These are phyloP conservation scores for Ceratocystis harringtonii DNA, from an alignment of 2,329 filamentous ascomycete species.

Conservation along the genomic window DNA sequence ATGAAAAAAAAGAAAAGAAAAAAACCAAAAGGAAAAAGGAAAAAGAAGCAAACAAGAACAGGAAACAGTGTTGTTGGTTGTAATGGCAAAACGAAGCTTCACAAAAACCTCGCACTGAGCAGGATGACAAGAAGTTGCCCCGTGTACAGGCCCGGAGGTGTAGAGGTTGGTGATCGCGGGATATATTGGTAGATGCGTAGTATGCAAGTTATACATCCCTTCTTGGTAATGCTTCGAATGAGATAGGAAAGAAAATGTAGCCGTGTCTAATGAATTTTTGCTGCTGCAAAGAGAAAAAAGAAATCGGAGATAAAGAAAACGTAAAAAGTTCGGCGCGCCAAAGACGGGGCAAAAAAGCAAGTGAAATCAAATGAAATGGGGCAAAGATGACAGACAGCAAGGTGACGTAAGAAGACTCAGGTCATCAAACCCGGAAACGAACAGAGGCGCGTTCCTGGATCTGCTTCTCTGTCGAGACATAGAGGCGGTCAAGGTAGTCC, in stretches of 20 bases:
- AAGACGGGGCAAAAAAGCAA: constrained; percentile 2
- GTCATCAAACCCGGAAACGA: constrained; percentile 27
- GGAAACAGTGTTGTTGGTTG: constrained; percentile 6
- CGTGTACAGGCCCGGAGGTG: not conserved
- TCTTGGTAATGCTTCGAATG: not conserved
- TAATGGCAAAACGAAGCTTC: constrained; percentile 3
- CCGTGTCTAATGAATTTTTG: constrained; percentile 9
- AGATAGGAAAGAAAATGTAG: not conserved
- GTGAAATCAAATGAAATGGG: constrained; percentile 4
- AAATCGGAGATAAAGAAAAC: constrained; percentile 9
- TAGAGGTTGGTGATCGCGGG: not conserved
- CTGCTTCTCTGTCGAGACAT: constrained; percentile 65
- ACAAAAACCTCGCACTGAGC: not conserved
- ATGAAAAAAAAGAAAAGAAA: not conserved
- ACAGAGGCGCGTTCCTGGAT: constrained; percentile 50
- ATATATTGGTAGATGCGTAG: not conserved
- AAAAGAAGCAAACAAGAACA: constrained; percentile 5
- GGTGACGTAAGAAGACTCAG: not conserved
- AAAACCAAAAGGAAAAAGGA: not conserved
- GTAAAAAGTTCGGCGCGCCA: not conserved
- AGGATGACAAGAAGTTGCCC: not conserved
- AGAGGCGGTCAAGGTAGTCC: constrained; percentile 67
- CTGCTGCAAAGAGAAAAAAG: constrained; percentile 10
- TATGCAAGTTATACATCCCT: not conserved
- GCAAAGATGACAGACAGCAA: constrained; percentile 1